phyloP scores from a whole-genome alignment of 1,284 basidiomycete species.

The Erythrobasidium hasegawianum region DNA sequence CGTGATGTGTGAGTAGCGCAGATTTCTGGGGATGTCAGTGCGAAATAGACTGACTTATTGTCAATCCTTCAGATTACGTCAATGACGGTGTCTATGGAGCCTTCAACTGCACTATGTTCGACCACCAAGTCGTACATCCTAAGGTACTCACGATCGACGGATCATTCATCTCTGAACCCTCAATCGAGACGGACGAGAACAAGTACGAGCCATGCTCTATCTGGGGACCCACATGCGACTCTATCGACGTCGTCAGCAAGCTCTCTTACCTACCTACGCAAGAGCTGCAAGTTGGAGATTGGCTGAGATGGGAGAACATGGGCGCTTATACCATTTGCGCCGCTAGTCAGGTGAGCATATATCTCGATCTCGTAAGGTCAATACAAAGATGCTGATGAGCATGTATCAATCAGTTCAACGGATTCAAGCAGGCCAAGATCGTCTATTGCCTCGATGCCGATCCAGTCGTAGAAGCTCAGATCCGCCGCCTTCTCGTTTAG shows the following conservation, averaged over 20 bases:
- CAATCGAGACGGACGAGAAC: neutral
- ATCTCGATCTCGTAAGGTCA: too few relatives aligned
- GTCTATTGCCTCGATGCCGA: conserved; percentile 50
- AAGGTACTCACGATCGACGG: conserved; percentile 61
- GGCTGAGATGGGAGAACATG: conserved; percentile 88
- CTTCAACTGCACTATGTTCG: conserved; percentile 95
- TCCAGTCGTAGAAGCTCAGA: conserved; percentile 1
- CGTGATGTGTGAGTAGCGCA: conserved; percentile 84
- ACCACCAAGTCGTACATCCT: conserved; percentile 81
- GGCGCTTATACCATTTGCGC: conserved; percentile 90
- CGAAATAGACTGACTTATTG: too few relatives aligned
- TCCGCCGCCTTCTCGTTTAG: conserved; percentile 6
- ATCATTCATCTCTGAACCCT: conserved; percentile 35
- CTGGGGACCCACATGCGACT: conserved; percentile 70
- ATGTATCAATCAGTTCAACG: conserved; percentile 42
- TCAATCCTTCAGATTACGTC: conserved; percentile 85
- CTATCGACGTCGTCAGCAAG: conserved; percentile 74
- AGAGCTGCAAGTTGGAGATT: conserved; percentile 72
- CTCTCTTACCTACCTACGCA: conserved; percentile 61
- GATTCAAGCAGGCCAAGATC: conserved; percentile 49
- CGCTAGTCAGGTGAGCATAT: conserved; percentile 66
- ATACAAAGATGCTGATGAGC: too few relatives aligned
- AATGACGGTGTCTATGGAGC: conserved; percentile 97
- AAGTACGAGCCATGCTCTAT: conserved; percentile 41
- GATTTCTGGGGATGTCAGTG: too few relatives aligned